Conservation (phyloP, 169 alveolate genomes). For the Toxoplasma gondii region DNA sequence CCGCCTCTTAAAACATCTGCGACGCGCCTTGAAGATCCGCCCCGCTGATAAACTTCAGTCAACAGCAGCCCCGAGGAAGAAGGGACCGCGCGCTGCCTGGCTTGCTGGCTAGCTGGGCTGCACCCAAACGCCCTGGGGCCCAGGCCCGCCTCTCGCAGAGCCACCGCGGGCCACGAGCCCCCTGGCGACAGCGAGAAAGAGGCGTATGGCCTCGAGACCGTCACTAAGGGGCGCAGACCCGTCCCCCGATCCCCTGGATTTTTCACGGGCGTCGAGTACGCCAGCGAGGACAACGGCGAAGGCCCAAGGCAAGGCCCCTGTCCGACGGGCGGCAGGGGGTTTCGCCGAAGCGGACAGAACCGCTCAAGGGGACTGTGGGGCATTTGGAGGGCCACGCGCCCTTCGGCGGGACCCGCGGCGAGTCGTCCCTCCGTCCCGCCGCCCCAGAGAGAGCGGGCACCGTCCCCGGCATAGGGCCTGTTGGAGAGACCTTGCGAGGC, state of each 20-base stretch:
- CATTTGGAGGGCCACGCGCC: not conserved
- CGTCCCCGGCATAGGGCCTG: not conserved
- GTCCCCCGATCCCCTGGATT: not conserved
- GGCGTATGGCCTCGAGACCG: no score
- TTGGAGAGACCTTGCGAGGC: not conserved
- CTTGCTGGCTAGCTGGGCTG: not conserved
- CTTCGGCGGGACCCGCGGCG: no score
- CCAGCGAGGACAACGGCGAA: not conserved
- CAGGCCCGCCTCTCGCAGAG: not conserved
- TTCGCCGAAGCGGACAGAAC: not conserved
- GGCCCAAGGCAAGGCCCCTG: not conserved
- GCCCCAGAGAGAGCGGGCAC: no score
- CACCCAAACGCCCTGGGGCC: not conserved
- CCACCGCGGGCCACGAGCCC: not conserved
- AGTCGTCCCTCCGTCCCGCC: no score
- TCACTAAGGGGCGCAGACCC: not conserved
- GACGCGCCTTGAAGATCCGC: no score
- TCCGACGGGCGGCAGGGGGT: not conserved
- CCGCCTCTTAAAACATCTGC: no score
- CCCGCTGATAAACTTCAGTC: no score
- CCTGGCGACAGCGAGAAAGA: not conserved
- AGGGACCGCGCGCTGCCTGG: no score
- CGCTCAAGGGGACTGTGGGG: not conserved
- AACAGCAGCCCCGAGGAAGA: no score
- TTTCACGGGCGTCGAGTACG: not conserved